These are phyloP conservation scores for Cantharellus anzutake DNA, from an alignment of 768 basidiomycete species.

Conservation along the genomic window DNA sequence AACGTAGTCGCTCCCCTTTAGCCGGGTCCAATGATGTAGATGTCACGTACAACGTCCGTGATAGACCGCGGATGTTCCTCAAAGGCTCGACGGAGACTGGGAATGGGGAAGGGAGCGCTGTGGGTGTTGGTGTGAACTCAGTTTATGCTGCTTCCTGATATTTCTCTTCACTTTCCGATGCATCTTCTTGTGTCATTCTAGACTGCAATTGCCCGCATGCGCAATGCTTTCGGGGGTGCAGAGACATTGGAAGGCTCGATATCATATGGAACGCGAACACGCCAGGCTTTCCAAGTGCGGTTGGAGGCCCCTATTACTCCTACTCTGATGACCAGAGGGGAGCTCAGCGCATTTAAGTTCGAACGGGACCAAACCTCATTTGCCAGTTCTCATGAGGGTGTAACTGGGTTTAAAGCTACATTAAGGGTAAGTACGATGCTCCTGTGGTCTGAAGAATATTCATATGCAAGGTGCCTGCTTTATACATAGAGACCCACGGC, in stretches of 20 bases:
- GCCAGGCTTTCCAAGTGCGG: constrained; percentile 58
- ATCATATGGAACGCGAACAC: constrained; percentile 74
- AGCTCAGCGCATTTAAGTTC: constrained; percentile 48
- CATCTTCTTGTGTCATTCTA: constrained; percentile 12
- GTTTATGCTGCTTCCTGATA: background rate
- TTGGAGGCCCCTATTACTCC: constrained; percentile 39
- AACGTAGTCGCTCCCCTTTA: constrained; percentile 32
- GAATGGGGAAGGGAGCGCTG: constrained; percentile 85
- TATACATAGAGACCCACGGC: background rate
- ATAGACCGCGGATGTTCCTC: constrained; percentile 55
- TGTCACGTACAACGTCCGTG: constrained; percentile 48
- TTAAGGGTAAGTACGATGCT: constrained; percentile 52
- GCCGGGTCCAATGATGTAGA: constrained; percentile 50
- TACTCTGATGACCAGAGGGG: constrained; percentile 45
- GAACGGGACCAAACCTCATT: constrained; percentile 67
- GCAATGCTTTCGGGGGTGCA: constrained; percentile 83
- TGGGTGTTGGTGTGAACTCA: constrained; percentile 22
- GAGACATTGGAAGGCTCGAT: constrained; percentile 72
- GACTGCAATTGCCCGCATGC: constrained; percentile 64
- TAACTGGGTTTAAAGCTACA: constrained; percentile 44
- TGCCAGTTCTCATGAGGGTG: constrained; percentile 48
- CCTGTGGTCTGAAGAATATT: background rate
- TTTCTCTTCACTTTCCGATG: background rate
- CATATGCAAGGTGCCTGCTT: background rate
- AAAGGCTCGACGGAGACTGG: constrained; percentile 83